A percentile compares a stretch with the other conserved stretches of the same genome.
phyloP scores from a whole-genome alignment of 257 asterid species.

The Solanum dulcamara region DNA sequence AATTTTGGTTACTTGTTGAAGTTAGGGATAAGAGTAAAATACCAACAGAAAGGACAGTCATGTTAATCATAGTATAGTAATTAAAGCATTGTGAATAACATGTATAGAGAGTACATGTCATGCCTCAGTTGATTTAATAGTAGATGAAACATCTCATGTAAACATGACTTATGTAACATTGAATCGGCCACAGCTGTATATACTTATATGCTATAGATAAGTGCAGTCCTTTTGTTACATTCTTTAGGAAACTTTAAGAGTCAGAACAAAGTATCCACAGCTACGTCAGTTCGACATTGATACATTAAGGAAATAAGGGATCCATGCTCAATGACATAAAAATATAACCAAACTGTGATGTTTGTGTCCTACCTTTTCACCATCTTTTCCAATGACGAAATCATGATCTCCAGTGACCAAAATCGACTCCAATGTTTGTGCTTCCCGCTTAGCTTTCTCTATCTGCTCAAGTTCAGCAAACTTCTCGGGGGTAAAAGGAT shows the following conservation, averaged over 20 bases:
- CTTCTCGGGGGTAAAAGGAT: conserved; percentile 76
- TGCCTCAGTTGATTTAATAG: not conserved
- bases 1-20: not conserved
- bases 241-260: not conserved
- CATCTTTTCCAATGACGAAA: conserved; percentile 64
- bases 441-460: conserved; percentile 59
- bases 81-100: not conserved
- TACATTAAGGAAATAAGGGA: not conserved
- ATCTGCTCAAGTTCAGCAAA: conserved; percentile 59
- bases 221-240: not conserved
- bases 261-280: not conserved
- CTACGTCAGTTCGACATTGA: not conserved
- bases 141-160: not conserved
- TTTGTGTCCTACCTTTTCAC: conserved; percentile 39
- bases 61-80: not conserved
- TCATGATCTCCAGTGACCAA: conserved; percentile 48
- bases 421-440: conserved; percentile 86
- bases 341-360: not conserved
- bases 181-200: too few relatives aligned
- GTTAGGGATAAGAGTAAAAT: not conserved
- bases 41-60: not conserved
- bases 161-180: not conserved
- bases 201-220: not conserved
- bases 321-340: not conserved
- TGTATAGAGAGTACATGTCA: not conserved